phyloP scores from a whole-genome alignment of 2,329 filamentous ascomycete species.

The Penicillium sp. region DNA sequence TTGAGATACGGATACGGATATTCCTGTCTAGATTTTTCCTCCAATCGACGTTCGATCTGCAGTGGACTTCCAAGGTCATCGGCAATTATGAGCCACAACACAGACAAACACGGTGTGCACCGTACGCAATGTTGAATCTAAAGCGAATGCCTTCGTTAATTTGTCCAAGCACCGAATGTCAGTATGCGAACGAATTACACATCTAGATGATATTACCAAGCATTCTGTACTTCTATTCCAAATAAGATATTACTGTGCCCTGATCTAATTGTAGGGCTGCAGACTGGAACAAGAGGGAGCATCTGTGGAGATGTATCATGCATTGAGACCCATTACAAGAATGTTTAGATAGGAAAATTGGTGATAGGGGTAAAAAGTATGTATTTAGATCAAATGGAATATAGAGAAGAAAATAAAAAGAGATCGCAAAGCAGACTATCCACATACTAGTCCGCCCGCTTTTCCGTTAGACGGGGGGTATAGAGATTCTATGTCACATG shows the following conservation, averaged over 20 bases:
- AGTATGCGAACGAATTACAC: neutral
- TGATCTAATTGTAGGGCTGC: neutral
- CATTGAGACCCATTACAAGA: neutral
- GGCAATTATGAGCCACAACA: neutral
- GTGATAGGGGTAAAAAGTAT: neutral
- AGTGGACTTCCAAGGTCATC: neutral
- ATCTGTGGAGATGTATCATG: neutral
- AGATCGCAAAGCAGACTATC: neutral
- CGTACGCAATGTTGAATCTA: neutral
- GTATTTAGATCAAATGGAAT: neutral
- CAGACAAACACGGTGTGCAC: too few species aligned
- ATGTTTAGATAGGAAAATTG: neutral
- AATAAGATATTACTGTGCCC: neutral
- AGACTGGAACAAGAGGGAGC: neutral
- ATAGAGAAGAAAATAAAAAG: neutral
- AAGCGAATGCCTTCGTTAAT: neutral
- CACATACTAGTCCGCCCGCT: neutral
- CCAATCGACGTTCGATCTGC: neutral
- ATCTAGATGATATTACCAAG: neutral
- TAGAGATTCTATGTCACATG: conserved; percentile 3
- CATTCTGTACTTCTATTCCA: neutral
- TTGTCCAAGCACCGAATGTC: too few species aligned
- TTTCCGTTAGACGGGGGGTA: neutral
- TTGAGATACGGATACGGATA: neutral
- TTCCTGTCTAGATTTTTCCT: neutral